Base-by-base conservation (phyloP, 2,329 filamentous ascomycete species). In the Dendryphion nanum region DNA sequence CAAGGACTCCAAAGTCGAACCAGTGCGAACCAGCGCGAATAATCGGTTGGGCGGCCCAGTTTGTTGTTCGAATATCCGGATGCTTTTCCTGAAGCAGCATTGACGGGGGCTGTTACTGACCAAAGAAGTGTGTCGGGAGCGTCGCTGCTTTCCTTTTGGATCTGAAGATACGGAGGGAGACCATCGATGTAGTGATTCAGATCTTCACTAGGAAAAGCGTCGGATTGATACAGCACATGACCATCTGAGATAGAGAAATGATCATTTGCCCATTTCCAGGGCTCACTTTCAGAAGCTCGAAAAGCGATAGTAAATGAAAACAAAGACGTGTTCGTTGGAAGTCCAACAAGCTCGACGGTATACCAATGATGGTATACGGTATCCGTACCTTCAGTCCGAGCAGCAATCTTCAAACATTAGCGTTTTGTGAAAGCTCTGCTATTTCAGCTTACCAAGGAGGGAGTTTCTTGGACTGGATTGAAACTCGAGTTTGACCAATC, bases 1-100 rank as follows among this genome's bases (percentile, higher is more conserved):
- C 91, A 97, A 1, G 89, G 85, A 21, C 77, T 78, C 81, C 83
- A 93, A 3, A 87, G 72, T 14, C 89, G 81, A 4, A 94, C 82
- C 10, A 95, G 68, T 6, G 87, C 81, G 60, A 95, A 91, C 81
- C 89, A 95, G 51, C 85, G 83, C 57, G 77, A 76, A 35, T 78
- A 66, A 29, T 78, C 76, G 53, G 77, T 83, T 0, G 86, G 84
- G 1, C 69, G 67, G 1, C 88, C 88, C 1, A 94, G 66, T 2
- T 70, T 64, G 19, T 82, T 61, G 33, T 75, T 69, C 19, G 73
- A 76, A 37, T 75, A 73, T 0, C 77, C 72, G 4, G 88, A 85
- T 3, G 72, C 61, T 26, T 79, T 72, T 1, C 74, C 77, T 15
- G 76, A 67, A 1, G 82, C 80, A 4, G 77, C 68, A 23, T 69